Conservation (phyloP, 176 grass and related monocot species). For the Secale cereale region DNA sequence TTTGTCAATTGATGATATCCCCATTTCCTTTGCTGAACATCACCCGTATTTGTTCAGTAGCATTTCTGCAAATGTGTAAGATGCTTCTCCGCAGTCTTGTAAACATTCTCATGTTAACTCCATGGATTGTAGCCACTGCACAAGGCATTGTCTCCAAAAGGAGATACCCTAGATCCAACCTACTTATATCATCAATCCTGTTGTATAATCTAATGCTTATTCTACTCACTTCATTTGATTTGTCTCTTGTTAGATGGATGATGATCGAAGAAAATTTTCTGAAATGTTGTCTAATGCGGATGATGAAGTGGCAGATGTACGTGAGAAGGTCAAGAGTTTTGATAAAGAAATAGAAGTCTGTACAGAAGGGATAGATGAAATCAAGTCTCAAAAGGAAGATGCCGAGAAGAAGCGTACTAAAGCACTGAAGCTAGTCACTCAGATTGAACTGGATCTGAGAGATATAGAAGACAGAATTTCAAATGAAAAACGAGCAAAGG, state of each 20-base stretch:
- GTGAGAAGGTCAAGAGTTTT: conserved; percentile 61
- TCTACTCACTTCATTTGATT: background rate
- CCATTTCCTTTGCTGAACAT: background rate
- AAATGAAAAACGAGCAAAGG: conserved; percentile 68
- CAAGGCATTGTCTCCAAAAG: background rate
- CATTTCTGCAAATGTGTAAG: background rate
- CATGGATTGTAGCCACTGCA: background rate
- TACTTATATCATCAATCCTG: background rate
- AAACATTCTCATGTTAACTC: background rate
- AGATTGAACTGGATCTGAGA: conserved; percentile 84
- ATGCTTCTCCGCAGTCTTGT: conserved; percentile 1
- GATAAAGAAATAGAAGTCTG: conserved; percentile 72
- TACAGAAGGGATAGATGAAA: conserved; percentile 66
- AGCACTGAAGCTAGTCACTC: conserved; percentile 64
- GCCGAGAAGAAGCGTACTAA: conserved; percentile 60
- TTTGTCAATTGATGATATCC: background rate
- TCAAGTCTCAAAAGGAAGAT: conserved; percentile 61
- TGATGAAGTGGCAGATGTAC: conserved; percentile 62
- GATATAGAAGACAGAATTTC: conserved; percentile 78
- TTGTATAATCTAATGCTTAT: conserved; percentile 1
- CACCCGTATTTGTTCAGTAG: background rate
- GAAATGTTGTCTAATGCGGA: conserved; percentile 69
- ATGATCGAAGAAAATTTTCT: conserved; percentile 63
- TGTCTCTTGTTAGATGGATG: conserved; percentile 62
- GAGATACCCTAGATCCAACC: background rate